Percentiles rank a stretch among this genome's conserved stretches.
These are phyloP conservation scores for Nematodospora valgi DNA, from an alignment of 805 yeast species.

Conservation along the genomic window DNA sequence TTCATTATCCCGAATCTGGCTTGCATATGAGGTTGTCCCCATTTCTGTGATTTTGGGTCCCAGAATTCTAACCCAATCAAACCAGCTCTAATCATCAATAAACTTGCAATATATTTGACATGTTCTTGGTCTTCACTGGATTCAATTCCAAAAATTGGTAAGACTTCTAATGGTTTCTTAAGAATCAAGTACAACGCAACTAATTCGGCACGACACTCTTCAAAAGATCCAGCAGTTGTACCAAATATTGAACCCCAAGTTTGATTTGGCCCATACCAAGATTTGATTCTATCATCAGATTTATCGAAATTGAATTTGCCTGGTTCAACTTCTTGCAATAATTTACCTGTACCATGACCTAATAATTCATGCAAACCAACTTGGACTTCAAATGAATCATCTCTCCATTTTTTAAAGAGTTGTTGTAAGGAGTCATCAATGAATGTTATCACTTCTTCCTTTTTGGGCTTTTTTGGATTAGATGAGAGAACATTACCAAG, in stretches of 20 bases:
- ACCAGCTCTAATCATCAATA: conserved; percentile 89
- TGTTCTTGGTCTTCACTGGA: conserved; percentile 57
- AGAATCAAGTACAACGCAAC: conserved; percentile 81
- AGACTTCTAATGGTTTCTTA: conserved; percentile 53
- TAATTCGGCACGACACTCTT: conserved; percentile 90
- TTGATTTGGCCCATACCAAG: conserved; percentile 76
- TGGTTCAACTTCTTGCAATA: conserved; percentile 53
- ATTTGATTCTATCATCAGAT: conserved; percentile 58
- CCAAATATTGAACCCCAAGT: conserved; percentile 92
- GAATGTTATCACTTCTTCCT: conserved; percentile 68
- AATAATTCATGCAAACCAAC: conserved; percentile 90
- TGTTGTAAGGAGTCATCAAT: conserved; percentile 50
- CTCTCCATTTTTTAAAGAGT: conserved; percentile 65
- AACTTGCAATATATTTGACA: conserved; percentile 62
- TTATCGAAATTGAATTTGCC: conserved; percentile 72
- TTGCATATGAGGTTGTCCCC: conserved; percentile 97
- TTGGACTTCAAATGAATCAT: conserved; percentile 86
- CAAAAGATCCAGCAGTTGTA: conserved; percentile 78
- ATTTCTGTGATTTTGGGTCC: conserved; percentile 76
- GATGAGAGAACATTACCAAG: conserved; percentile 83
- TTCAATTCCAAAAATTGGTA: conserved; percentile 69
- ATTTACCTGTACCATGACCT: conserved; percentile 90
- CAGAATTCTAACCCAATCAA: conserved; percentile 77
- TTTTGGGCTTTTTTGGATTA: conserved; percentile 56
- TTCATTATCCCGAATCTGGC: conserved; percentile 85